phyloP scores from a whole-genome alignment of 2,329 filamentous ascomycete genomes.

The Xylaria sp. region DNA sequence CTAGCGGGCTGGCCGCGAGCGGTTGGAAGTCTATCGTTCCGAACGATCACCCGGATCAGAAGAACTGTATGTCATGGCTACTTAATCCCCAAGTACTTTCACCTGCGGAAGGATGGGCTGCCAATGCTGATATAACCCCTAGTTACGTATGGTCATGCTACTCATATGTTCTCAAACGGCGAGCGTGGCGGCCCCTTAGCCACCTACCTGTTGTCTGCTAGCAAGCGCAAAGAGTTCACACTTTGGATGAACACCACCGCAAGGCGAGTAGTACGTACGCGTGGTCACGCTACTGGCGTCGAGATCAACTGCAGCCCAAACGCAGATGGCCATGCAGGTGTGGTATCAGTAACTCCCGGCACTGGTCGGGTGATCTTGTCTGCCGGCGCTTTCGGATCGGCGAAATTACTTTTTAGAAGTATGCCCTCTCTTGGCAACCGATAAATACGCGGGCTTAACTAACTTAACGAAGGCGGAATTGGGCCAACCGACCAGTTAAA shows the following conservation, averaged over 20 bases:
- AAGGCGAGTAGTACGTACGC: conserved; percentile 66
- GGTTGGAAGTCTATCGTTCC: conserved; percentile 71
- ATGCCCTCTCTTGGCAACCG: conserved; percentile 14
- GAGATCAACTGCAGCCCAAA: conserved; percentile 62
- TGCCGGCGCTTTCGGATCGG: conserved; percentile 70
- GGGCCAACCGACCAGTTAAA: conserved; percentile 66
- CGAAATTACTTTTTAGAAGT: conserved; percentile 71
- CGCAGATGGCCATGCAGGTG: conserved; percentile 60
- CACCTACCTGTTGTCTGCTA: conserved; percentile 70
- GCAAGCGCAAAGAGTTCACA: conserved; percentile 66
- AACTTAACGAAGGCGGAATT: conserved; percentile 56
- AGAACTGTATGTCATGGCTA: conserved; percentile 59
- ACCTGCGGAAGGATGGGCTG: background rate
- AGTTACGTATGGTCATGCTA: conserved; percentile 63
- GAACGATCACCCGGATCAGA: conserved; percentile 63
- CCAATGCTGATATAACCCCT: background rate
- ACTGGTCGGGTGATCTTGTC: conserved; percentile 72
- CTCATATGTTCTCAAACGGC: conserved; percentile 70
- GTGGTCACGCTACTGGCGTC: conserved; percentile 67
- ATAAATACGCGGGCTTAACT: background rate
- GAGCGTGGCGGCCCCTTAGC: conserved; percentile 72
- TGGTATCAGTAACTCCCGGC: conserved; percentile 62
- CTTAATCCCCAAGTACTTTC: background rate
- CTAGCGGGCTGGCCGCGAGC: conserved; percentile 61
- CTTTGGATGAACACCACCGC: conserved; percentile 71